Evolutionary conservation across 306 rosid species (phyloP), one percentile per base, ranked within the genome.

Genomic region (Cucumis cinereus): DNA sequence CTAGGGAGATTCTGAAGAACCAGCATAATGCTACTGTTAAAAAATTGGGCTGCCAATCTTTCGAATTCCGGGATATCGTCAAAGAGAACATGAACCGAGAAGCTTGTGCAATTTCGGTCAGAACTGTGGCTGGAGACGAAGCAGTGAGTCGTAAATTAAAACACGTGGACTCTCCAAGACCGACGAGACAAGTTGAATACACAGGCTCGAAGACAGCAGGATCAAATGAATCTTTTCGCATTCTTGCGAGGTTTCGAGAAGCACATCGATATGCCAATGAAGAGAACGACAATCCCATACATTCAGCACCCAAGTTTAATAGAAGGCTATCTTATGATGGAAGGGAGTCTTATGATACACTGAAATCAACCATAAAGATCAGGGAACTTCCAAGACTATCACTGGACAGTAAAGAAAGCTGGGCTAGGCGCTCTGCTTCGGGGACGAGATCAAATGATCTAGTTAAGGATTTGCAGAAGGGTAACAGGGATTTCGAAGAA

Each of bases 311-410:
- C 20, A 87, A 76, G 73, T 80, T 77, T 23, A 61, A 77, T 0
- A 85, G 94, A 1, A 79, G 98, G 75, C 88, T 87, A 76, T 93
- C 98, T 78, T 93, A 86, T 66, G 97, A 93, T 79, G 94, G 85
- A 80, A 86, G 88, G 77, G 87, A 88, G 58, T 50, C 80, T 5
- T 89, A 77, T 54, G 87, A 89, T 66, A 23, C 86, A 67, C 76
- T 79, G 80, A 91, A 84, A 80, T 82, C 93, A 45, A 59, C 84
- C 26, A 81, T 76, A 58, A 90, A 80, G 84, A 77, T 85, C 75
- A 93, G 84, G 77, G 98, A 93, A 78, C 77, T 91, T 33, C 97
- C 97, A 23, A 86, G 98, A 84, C 81, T 93, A 73, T 93, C 98
- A 71, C 83, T 93, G 86, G 98, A 93, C 89, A 91, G 98, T 77